These are phyloP conservation scores for Albatrellus ellisii DNA, from an alignment of 768 basidiomycete species.

Conservation along the genomic window DNA sequence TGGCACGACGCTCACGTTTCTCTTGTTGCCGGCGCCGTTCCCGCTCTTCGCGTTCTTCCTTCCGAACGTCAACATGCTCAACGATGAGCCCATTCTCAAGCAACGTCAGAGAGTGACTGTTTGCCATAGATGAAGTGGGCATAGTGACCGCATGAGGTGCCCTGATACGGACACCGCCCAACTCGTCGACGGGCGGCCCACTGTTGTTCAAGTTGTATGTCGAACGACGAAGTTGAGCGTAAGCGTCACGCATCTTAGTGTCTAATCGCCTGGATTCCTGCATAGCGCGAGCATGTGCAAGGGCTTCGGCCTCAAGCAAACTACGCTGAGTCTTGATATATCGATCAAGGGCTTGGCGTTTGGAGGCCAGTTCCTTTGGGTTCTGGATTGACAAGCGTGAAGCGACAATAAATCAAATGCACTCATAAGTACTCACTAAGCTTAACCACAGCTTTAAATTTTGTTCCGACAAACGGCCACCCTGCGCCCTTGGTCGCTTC, in stretches of 20 bases:
- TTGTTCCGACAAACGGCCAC: constrained; percentile 59
- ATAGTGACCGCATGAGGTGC: constrained; percentile 31
- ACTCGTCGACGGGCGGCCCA: constrained; percentile 36
- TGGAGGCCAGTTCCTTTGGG: constrained; percentile 77
- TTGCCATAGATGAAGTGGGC: constrained; percentile 23
- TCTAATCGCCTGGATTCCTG: constrained; percentile 69
- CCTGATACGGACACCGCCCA: constrained; percentile 58
- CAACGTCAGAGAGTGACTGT: constrained; percentile 64
- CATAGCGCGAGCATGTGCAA: constrained; percentile 66
- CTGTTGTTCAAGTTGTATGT: constrained; percentile 52
- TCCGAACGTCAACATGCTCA: constrained; percentile 74
- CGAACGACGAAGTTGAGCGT: constrained; percentile 67
- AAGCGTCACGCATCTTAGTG: constrained; percentile 66
- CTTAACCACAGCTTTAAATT: constrained; percentile 74
- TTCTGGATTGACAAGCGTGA: too few relatives aligned
- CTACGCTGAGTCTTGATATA: constrained; percentile 78
- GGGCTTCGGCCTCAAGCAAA: constrained; percentile 70
- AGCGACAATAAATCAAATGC: too few relatives aligned
- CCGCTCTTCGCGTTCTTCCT: constrained; percentile 63
- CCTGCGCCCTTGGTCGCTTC: constrained; percentile 46
- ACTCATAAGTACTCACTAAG: constrained; percentile 49
- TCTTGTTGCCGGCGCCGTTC: constrained; percentile 61
- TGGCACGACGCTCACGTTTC: constrained; percentile 38
- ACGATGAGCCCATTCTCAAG: constrained; percentile 85
- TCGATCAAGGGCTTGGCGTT: constrained; percentile 65